Evolutionary conservation across 306 rosid genomes (phyloP).

Genomic region (Ochetophila trinervis): DNA sequence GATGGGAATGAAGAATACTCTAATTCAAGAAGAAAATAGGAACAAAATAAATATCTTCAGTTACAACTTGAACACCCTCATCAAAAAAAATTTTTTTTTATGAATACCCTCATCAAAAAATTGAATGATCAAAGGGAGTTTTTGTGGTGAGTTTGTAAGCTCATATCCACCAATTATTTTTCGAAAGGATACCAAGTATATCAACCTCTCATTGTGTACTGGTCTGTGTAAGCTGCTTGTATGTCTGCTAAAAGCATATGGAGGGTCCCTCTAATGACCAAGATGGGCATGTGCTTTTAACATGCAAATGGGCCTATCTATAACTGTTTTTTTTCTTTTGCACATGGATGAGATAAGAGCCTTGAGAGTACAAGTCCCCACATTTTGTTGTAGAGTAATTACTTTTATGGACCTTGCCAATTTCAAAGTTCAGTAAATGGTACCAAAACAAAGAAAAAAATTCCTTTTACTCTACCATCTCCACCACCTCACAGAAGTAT

Average conservation of each 20-base stretch:
- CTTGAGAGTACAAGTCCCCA: not conserved
- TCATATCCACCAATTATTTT: too few species aligned
- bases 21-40: too few species aligned
- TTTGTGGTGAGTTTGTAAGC: too few species aligned
- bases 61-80: too few species aligned
- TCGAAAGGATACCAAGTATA: too few species aligned
- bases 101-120: too few species aligned
- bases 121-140: too few species aligned
- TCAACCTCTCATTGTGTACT: too few species aligned
- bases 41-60: too few species aligned
- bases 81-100: too few species aligned
- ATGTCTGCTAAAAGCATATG: conserved; percentile 5
- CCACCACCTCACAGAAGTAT: too few species aligned
- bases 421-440: not conserved
- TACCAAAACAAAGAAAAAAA: not conserved
- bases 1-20: too few species aligned
- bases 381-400: not conserved
- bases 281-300: conserved; percentile 8
- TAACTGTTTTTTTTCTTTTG: not conserved
- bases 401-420: not conserved
- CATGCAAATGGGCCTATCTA: conserved; percentile 10
- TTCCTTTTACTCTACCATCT: not conserved
- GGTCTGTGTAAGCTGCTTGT: not conserved
- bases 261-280: not conserved
- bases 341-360: conserved; percentile 23